A percentile compares a stretch with the other conserved stretches of the same genome.
phyloP scores from a whole-genome alignment of 2,329 filamentous ascomycete species.

The Hymenoscyphus albidus region DNA sequence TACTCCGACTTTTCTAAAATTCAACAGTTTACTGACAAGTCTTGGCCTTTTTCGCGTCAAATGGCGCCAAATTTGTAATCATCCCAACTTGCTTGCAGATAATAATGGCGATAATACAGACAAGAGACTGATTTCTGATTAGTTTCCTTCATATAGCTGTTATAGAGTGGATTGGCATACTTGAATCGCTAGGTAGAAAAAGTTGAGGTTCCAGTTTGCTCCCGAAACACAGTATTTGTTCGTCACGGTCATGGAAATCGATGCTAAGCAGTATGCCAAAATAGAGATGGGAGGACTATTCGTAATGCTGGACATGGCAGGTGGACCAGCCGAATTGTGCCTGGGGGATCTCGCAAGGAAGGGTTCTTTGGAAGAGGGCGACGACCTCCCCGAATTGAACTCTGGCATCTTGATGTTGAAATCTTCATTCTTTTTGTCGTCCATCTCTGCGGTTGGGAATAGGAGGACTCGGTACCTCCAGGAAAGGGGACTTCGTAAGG shows the following conservation, averaged over 20 bases:
- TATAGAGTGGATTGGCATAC: slow-evolving; percentile 48
- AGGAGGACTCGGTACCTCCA: not conserved
- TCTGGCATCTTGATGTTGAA: slow-evolving; percentile 64
- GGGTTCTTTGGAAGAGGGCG: slow-evolving; percentile 38
- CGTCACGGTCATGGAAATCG: slow-evolving; percentile 99
- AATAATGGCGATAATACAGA: slow-evolving; percentile 83
- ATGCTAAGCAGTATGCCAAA: slow-evolving; percentile 85
- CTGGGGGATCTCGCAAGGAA: slow-evolving; percentile 37
- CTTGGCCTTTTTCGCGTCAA: slow-evolving; percentile 83
- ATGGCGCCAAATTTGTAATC: slow-evolving; percentile 76
- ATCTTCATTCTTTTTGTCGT: slow-evolving; percentile 87
- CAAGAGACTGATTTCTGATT: slow-evolving; percentile 62
- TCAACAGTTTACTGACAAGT: slow-evolving; percentile 63
- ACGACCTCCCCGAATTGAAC: slow-evolving; percentile 32
- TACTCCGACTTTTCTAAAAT: not conserved
- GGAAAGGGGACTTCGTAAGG: slow-evolving; percentile 11
- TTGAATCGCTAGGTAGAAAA: slow-evolving; percentile 90
- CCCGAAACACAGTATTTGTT: slow-evolving; percentile 98
- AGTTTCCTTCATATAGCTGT: slow-evolving; percentile 12
- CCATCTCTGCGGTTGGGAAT: slow-evolving; percentile 52
- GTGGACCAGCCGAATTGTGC: slow-evolving; percentile 17
- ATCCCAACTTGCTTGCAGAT: slow-evolving; percentile 75
- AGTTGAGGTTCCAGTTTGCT: slow-evolving; percentile 88
- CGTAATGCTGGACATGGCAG: slow-evolving; percentile 44
- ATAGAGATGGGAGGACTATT: slow-evolving; percentile 80